Base-by-base conservation (phyloP, 306 rosid genomes). In the Lathyrus aphaca region DNA sequence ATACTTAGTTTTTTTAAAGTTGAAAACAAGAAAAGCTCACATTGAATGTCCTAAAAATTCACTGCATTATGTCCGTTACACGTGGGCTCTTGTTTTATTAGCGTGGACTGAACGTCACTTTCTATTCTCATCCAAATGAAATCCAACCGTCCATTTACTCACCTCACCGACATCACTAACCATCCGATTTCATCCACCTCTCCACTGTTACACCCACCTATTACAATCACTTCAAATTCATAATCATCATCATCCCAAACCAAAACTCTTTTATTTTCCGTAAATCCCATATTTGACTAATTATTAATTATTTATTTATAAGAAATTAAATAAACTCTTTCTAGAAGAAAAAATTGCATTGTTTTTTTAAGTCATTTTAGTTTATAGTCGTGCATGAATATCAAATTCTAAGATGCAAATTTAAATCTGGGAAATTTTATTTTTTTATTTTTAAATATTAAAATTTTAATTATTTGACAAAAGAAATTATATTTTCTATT, bases 31-130 rank as follows among this genome's bases (percentile, higher is more conserved):
- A 54, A 23, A 54, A 5, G 11, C 38, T 11, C 6, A 54, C 54
- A 16, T 17, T 43, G 6, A 6, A 18, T 39, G 48, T 59, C 38
- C 39, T 39, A 18, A 50, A 18, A 9, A 21, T 53, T 11, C 14
- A 11, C 6, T 23, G 10, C 8, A 57, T 25, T 71, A 14, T 50
- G 6, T 59, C 62, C 49, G 62, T 45, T 59, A 72, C 82, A 55
- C 68, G 46, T 77, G 81, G 55, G 37, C 3, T 66, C 53, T 18
- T 66, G 66, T 9, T 46, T 63, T 49, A 50, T 79, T 84, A 82
- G 88, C 96, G 88, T 82, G 81, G 84, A 84, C 83, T 80, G 63
- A 80, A 88, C 79, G 82, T 69, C 77, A 69, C 49, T 67, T 32
- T 50, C 23, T 29, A n/a, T 39, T 39, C n/a, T 5, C 39, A 8